Conservation (phyloP, 192 early-diverging fungal genomes). For the Ambispora gerdemannii region DNA sequence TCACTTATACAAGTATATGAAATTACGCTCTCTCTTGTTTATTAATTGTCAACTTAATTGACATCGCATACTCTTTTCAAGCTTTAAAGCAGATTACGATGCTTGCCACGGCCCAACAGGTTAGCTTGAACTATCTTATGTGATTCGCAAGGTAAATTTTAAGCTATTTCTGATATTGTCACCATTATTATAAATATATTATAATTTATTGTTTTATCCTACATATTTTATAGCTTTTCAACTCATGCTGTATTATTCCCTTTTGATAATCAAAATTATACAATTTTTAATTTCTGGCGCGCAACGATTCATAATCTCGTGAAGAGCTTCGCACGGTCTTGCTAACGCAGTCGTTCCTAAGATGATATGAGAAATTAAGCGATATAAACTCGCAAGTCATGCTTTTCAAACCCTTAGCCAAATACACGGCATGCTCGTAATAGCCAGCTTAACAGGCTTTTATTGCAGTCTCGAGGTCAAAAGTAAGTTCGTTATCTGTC, state of each 20-base stretch:
- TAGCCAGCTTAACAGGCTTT: conserved; percentile 90
- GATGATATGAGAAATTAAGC: conserved; percentile 96
- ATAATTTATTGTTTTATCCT: background rate
- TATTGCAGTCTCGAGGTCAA: conserved; percentile 95
- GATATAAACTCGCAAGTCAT: conserved; percentile 76
- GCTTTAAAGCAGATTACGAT: conserved; percentile 77
- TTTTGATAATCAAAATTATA: too few relatives aligned
- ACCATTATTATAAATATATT: conserved; percentile 6
- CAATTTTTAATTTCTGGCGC: conserved; percentile 94
- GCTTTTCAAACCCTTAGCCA: conserved; percentile 82
- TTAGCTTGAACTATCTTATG: conserved; percentile 90
- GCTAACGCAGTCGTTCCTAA: conserved; percentile 89
- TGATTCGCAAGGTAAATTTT: conserved; percentile 75
- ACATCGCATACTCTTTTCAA: conserved; percentile 6
- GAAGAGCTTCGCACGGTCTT: conserved; percentile 71
- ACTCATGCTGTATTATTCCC: background rate
- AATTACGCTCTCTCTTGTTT: background rate
- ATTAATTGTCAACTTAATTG: background rate
- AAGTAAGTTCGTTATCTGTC: conserved; percentile 75
- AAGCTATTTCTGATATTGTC: too few relatives aligned
- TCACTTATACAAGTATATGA: conserved; percentile 71
- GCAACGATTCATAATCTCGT: conserved; percentile 89
- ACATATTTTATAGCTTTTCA: background rate
- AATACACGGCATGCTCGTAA: conserved; percentile 82
- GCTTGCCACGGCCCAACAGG: conserved; percentile 88